Conservation (phyloP, 1,284 basidiomycete genomes). For the Irpex sp. region DNA sequence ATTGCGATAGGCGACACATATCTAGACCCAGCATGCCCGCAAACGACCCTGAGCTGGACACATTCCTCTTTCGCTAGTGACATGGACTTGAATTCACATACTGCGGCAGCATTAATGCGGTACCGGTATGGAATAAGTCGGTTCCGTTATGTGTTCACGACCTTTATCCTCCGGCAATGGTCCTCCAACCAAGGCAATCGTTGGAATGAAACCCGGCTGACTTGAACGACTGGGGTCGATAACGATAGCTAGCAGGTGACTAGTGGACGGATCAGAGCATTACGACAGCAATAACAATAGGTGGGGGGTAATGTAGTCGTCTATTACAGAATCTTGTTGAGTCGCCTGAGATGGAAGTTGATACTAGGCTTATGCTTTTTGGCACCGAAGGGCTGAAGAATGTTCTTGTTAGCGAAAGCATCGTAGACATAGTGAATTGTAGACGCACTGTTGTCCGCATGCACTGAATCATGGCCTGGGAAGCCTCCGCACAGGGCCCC, state of each 20-base stretch:
- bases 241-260: neutral
- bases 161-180: too few relatives aligned
- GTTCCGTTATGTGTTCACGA: too few relatives aligned
- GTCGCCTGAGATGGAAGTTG: slow-evolving; percentile 81
- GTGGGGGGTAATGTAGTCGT: neutral
- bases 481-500: slow-evolving; percentile 60
- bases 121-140: too few relatives aligned
- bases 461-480: slow-evolving; percentile 75
- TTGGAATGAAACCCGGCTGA: too few relatives aligned
- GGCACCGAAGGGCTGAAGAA: slow-evolving; percentile 55
- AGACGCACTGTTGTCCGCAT: slow-evolving; percentile 81
- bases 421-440: neutral
- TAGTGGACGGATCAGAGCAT: neutral
- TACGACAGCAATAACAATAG: neutral
- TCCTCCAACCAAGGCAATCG: too few relatives aligned
- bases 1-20: too few relatives aligned
- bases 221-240: too few relatives aligned
- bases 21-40: too few relatives aligned
- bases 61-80: too few relatives aligned
- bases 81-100: too few relatives aligned
- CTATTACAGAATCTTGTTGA: slow-evolving; percentile 69
- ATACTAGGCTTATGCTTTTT: slow-evolving; percentile 70
- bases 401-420: neutral
- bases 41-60: too few relatives aligned
- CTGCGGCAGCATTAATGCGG: too few relatives aligned